Evolutionary conservation across 164 flowering plant species (phyloP), one percentile per base, ranked within the genome.

Genomic region (Umbellularia californica): DNA sequence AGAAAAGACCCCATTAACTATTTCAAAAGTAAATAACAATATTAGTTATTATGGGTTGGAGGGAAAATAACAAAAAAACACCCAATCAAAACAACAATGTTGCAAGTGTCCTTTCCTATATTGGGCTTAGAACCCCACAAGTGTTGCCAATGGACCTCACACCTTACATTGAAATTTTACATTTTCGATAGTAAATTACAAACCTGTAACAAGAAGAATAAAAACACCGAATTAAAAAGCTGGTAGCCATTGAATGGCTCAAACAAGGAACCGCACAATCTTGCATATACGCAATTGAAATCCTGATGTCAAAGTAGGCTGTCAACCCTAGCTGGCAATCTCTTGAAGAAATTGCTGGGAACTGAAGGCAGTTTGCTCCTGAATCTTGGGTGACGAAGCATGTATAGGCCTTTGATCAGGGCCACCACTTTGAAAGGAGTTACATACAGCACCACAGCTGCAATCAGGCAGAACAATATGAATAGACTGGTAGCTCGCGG

Each of bases 321-420:
- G 72, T 88, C 93, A 9, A 84, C 79, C 58, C 81, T 74, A 63
- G 90, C 84, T 2, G 91, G 85, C 83, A 90, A 77, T 82, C 89
- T 83, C 86, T 79, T 88, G 86, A 88, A 90, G 87, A 88, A 88
- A 74, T 88, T 90, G 84, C 84, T 83, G n/a, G 93, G 93, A 15
- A 86, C 85, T 2, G 90, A 85, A n/a, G 93, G 93, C 69, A 87
- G 63, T 84, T 88, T 90, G 85, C 88, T 87, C n/a, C 90, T 76
- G 70, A 87, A 88, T 81, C 85, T 83, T 0, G 93, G 93, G 72
- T 90, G 93, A 55, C 93, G 77, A 41, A 90, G 77, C 72, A 83
- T 82, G 73, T 85, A 88, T 58, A 90, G 62, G 1, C 92, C 94
- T 17, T 74, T 74, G 22, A 83, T 70, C 68, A 90, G 76, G 23